These are phyloP conservation scores for Microbotryomycetes sp. DNA, from an alignment of 1,284 basidiomycete genomes.

Conservation along the genomic window DNA sequence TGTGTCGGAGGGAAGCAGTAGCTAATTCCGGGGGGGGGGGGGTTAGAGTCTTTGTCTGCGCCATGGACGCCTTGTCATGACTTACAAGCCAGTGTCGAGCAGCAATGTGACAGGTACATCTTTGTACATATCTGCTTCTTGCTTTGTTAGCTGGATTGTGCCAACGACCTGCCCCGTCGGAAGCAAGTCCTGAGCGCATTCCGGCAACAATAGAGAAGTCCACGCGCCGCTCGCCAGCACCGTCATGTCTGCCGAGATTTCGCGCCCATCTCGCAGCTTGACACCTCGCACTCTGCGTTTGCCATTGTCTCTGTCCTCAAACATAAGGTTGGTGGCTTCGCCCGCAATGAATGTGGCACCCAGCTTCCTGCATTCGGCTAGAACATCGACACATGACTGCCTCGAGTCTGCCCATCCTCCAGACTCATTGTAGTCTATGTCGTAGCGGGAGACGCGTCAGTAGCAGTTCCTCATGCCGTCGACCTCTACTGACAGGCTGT, in stretches of 20 bases:
- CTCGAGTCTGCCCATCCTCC: slow-evolving; percentile 29
- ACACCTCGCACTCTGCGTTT: slow-evolving; percentile 14
- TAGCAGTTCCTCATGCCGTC: neutral
- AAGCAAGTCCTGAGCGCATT: slow-evolving; percentile 10
- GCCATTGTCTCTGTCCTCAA: neutral
- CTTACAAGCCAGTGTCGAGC: slow-evolving; percentile 24
- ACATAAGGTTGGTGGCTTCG: slow-evolving; percentile 14
- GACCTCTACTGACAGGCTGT: slow-evolving; percentile 6
- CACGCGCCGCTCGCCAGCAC: slow-evolving; percentile 17
- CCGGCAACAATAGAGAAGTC: slow-evolving; percentile 22
- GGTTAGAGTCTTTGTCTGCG: too few relatives aligned
- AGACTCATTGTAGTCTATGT: slow-evolving; percentile 13
- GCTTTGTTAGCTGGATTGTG: slow-evolving; percentile 12
- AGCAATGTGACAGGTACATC: slow-evolving; percentile 20
- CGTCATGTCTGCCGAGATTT: slow-evolving; percentile 10
- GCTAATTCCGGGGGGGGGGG: too few relatives aligned
- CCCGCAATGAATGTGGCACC: slow-evolving; percentile 15
- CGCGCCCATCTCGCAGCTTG: neutral
- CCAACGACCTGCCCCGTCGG: slow-evolving; percentile 25
- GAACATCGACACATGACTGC: slow-evolving; percentile 14
- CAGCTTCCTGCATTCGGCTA: neutral
- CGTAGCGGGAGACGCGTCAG: neutral
- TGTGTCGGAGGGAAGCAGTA: slow-evolving; percentile 21
- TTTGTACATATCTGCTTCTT: slow-evolving; percentile 11
- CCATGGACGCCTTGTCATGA: too few relatives aligned